Conservation (phyloP, 2,329 filamentous ascomycete species). For the Ophidiomyces ophidiicola region DNA sequence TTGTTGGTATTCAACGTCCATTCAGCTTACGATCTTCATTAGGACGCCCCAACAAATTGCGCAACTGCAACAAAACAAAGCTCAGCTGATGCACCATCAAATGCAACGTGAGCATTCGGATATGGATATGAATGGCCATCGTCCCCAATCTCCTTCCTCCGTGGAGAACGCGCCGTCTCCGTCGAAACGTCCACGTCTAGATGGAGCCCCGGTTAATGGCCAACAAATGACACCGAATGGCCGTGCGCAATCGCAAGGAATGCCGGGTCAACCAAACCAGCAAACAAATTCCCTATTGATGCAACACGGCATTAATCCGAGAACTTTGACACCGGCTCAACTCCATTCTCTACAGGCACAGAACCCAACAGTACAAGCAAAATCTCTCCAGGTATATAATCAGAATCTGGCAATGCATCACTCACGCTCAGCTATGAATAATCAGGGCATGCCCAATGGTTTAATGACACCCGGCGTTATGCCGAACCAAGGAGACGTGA, state of each 20-base stretch:
- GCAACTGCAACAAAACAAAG: constrained; percentile 42
- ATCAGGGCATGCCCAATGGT: constrained; percentile 66
- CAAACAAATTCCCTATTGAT: constrained; percentile 38
- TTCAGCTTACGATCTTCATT: constrained; percentile 1
- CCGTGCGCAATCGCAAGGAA: constrained; percentile 54
- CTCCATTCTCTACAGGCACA: constrained; percentile 53
- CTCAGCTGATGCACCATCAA: constrained; percentile 56
- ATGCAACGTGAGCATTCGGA: constrained; percentile 82
- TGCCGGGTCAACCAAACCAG: constrained; percentile 54
- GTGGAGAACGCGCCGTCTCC: constrained; percentile 85
- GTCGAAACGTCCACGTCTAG: constrained; percentile 75
- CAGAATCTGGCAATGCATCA: constrained; percentile 74
- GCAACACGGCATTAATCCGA: constrained; percentile 61
- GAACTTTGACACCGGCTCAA: constrained; percentile 60
- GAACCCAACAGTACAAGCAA: constrained; percentile 54
- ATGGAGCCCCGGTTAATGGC: constrained; percentile 60
- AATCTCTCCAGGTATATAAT: constrained; percentile 78
- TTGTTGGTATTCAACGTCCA: constrained; percentile 3
- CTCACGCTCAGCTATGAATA: constrained; percentile 61
- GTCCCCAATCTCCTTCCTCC: constrained; percentile 68
- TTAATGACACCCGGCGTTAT: constrained; percentile 53
- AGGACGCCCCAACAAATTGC: constrained; percentile 56
- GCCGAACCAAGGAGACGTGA: constrained; percentile 70
- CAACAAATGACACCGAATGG: constrained; percentile 69
- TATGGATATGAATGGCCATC: constrained; percentile 71